Evolutionary conservation across 345 rosid species (phyloP).

Genomic region (Capsella bursapastoris): DNA sequence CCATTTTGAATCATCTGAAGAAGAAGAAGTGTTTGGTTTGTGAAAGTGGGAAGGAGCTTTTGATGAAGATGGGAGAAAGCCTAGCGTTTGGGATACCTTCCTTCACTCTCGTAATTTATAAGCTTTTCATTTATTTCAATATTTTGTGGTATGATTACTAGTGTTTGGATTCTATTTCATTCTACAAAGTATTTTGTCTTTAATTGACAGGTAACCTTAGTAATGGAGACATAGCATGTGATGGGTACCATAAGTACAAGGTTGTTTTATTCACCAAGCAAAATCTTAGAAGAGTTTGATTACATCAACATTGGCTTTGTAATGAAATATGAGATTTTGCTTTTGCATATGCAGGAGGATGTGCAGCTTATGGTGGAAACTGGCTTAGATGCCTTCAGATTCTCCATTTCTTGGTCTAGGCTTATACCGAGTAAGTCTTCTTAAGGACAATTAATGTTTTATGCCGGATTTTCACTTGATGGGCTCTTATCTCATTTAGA

Average conservation of each 20-base stretch:
- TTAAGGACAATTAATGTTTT: not conserved
- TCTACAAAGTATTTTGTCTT: not conserved
- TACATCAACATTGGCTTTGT: not conserved
- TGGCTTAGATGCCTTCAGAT: not conserved
- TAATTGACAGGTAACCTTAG: not conserved
- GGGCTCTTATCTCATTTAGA: not conserved
- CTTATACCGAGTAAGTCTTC: not conserved
- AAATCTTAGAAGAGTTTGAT: not conserved
- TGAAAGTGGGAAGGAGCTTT: not conserved
- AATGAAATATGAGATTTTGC: not conserved
- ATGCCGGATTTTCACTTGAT: not conserved
- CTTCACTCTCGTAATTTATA: not conserved
- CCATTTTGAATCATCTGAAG: not conserved
- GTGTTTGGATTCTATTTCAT: too few relatives aligned
- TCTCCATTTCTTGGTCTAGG: not conserved
- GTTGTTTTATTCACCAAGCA: not conserved
- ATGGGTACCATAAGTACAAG: slow-evolving; percentile 3
- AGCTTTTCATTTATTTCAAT: not conserved
- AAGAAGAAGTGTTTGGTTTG: not conserved
- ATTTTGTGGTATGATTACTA: not conserved
- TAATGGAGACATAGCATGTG: not conserved
- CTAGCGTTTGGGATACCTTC: not conserved
- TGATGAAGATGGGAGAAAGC: not conserved
- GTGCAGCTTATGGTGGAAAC: not conserved
- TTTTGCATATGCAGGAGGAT: not conserved